These are phyloP conservation scores for Lactarius hatsudake DNA, from an alignment of 768 basidiomycete genomes.

Conservation along the genomic window DNA sequence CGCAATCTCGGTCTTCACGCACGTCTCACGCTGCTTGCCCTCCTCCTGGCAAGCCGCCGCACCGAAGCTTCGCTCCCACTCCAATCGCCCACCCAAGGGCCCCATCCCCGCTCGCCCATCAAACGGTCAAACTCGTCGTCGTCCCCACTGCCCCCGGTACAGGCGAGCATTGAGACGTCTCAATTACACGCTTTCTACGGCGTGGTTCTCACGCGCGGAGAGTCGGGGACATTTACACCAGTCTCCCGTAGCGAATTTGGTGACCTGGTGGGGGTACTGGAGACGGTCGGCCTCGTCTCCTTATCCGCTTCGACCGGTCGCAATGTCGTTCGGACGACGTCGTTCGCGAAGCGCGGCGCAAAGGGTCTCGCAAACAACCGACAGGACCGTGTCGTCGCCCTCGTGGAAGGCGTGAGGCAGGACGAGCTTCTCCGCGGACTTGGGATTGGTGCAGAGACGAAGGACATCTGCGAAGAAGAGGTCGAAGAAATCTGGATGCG, in stretches of 20 bases:
- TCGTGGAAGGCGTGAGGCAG: conserved; percentile 59
- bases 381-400: conserved; percentile 44
- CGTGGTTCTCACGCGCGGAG: conserved; percentile 53
- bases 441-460: conserved; percentile 42
- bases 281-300: conserved; percentile 65
- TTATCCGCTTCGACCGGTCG: conserved; percentile 41
- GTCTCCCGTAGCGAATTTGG: conserved; percentile 76
- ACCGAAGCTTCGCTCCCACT: conserved; percentile 51
- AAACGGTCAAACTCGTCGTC: conserved; percentile 50
- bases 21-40: conserved; percentile 61
- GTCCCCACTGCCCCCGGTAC: conserved; percentile 28
- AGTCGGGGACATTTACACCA: conserved; percentile 53
- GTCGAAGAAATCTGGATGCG: conserved; percentile 52
- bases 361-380: conserved; percentile 28
- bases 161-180: conserved; percentile 51
- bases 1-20: conserved; percentile 70
- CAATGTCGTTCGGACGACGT: conserved; percentile 53
- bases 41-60: conserved; percentile 64
- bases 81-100: conserved; percentile 34
- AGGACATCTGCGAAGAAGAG: conserved; percentile 49
- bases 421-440: conserved; percentile 73
- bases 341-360: conserved; percentile 45
- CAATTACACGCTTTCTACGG: conserved; percentile 66
- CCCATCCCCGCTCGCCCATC: conserved; percentile 41
- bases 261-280: conserved; percentile 68